These are phyloP conservation scores for Phialophora verrucosa DNA, from an alignment of 2,329 filamentous ascomycete species.

Conservation along the genomic window DNA sequence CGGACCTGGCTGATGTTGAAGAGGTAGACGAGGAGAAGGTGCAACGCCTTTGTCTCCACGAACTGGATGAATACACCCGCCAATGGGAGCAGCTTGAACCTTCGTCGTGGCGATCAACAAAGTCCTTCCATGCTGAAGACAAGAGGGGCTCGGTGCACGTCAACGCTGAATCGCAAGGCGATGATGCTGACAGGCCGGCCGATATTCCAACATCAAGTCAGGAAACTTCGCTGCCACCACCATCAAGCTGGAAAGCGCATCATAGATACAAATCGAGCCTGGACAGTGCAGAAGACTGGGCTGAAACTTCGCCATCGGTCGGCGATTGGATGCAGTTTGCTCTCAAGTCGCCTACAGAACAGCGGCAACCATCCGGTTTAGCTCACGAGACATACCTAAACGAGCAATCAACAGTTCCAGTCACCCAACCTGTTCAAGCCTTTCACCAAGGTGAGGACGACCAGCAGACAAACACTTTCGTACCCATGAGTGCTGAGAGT, in stretches of 20 bases:
- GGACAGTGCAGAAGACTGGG: constrained; percentile 54
- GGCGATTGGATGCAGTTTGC: constrained; percentile 56
- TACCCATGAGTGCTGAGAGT: constrained; percentile 6
- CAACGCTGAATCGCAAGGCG: background rate
- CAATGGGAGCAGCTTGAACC: constrained; percentile 27
- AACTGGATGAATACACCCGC: constrained; percentile 45
- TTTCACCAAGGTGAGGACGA: background rate
- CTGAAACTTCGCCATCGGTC: constrained; percentile 56
- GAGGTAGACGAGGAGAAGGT: constrained; percentile 62
- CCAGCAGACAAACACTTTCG: background rate
- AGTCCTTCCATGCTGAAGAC: constrained; percentile 21
- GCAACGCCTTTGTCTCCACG: constrained; percentile 61
- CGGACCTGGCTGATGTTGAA: constrained; percentile 59
- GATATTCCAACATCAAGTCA: constrained; percentile 1
- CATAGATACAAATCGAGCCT: constrained; percentile 50
- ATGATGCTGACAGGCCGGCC: background rate
- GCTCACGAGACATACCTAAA: constrained; percentile 20
- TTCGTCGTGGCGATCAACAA: constrained; percentile 12
- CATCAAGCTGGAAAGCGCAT: constrained; percentile 33
- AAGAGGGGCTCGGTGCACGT: background rate
- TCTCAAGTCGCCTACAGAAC: constrained; percentile 33
- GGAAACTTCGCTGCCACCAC: constrained; percentile 14
- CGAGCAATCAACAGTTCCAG: constrained; percentile 9
- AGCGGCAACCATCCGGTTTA: constrained; percentile 25
- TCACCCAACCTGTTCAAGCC: constrained; percentile 3